Evolutionary conservation across 805 yeast species (phyloP).

Genomic region (Kuraishia hungarica): DNA sequence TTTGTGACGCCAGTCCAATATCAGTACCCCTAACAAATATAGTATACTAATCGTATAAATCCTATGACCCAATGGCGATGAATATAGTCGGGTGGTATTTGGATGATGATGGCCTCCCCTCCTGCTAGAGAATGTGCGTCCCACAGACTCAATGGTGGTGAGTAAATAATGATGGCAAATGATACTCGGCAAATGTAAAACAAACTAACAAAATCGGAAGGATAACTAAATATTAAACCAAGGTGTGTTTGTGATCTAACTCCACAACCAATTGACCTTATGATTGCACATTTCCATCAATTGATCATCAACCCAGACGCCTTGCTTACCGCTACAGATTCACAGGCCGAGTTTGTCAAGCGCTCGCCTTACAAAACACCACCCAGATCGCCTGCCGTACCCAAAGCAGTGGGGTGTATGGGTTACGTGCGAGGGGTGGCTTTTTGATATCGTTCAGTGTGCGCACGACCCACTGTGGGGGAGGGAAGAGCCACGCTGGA

Average conservation of each 20-base stretch:
- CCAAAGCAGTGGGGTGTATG: background rate
- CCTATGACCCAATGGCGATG: too few species aligned
- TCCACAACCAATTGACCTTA: background rate
- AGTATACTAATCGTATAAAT: too few species aligned
- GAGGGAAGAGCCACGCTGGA: too few species aligned
- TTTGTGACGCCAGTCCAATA: too few species aligned
- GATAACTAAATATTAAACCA: background rate
- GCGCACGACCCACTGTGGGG: background rate
- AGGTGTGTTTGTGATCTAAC: too few species aligned
- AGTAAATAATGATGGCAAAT: background rate
- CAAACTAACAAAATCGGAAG: background rate
- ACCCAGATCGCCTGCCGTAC: background rate
- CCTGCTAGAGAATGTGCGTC: too few species aligned
- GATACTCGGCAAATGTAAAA: background rate
- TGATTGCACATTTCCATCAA: background rate
- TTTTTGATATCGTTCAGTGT: background rate
- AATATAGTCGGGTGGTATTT: too few species aligned
- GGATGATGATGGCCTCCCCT: too few species aligned
- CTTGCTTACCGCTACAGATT: background rate
- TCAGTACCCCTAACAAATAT: too few species aligned
- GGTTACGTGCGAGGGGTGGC: background rate
- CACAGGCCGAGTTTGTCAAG: background rate
- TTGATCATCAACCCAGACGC: too few species aligned
- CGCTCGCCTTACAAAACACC: background rate
- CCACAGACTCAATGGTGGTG: too few species aligned